These are phyloP conservation scores for Ceratobasidium sp. DNA, from an alignment of 1,284 basidiomycete species.

Conservation along the genomic window DNA sequence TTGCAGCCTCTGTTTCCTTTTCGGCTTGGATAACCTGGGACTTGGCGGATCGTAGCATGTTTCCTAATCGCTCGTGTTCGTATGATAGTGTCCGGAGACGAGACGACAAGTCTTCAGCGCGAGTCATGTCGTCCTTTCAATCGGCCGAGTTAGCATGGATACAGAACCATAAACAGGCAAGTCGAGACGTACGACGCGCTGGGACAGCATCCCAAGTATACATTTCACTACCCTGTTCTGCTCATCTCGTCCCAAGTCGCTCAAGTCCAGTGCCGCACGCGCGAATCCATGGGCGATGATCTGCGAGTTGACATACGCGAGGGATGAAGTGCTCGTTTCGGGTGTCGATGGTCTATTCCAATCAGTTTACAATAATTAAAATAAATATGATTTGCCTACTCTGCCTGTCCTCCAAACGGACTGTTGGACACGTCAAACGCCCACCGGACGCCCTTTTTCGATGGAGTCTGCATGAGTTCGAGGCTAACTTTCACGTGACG, in stretches of 20 bases:
- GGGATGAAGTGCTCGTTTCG: conserved; percentile 42
- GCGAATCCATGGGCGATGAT: conserved; percentile 82
- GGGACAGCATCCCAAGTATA: conserved; percentile 76
- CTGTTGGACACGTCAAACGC: conserved; percentile 40
- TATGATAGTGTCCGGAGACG: conserved; percentile 81
- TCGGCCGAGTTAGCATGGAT: not conserved
- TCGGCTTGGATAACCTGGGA: conserved; percentile 72
- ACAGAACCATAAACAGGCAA: not conserved
- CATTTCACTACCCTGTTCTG: conserved; percentile 77
- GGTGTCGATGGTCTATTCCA: conserved; percentile 33
- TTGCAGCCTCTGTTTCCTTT: conserved; percentile 73
- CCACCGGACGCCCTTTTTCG: conserved; percentile 40
- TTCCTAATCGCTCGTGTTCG: conserved; percentile 78
- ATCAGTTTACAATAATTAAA: not conserved
- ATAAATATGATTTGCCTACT: conserved; percentile 1
- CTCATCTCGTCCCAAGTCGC: conserved; percentile 65
- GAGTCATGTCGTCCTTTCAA: conserved; percentile 80
- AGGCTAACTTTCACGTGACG: conserved; percentile 18
- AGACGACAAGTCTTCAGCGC: conserved; percentile 77
- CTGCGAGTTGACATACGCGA: conserved; percentile 73
- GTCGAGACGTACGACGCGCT: conserved; percentile 70
- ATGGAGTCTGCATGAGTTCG: conserved; percentile 28
- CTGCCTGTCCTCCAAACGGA: conserved; percentile 30
- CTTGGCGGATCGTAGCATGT: conserved; percentile 64
- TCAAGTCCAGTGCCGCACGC: conserved; percentile 62